Percentiles rank a stretch among this genome's conserved stretches.
phyloP scores from a whole-genome alignment of 2,329 filamentous ascomycete genomes.

The Aspergillus flavus region DNA sequence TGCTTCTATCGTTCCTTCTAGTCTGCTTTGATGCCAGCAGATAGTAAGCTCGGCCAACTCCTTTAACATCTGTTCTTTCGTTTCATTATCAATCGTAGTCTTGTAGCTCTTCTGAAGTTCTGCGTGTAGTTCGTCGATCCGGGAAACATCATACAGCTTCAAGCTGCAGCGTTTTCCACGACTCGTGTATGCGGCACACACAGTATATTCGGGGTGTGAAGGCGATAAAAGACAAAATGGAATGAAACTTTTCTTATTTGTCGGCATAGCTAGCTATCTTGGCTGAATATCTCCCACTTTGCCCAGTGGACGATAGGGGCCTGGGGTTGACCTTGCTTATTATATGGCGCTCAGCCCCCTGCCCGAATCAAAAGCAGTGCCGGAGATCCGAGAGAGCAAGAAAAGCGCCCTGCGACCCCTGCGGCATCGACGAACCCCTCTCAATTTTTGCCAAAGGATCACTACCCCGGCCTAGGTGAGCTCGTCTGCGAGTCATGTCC shows the following conservation, averaged over 20 bases:
- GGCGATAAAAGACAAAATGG: neutral
- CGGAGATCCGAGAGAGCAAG: neutral
- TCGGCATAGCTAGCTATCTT: neutral
- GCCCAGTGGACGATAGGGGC: neutral
- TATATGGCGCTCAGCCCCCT: neutral
- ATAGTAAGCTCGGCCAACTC: neutral
- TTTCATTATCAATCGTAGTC: neutral
- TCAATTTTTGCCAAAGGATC: neutral
- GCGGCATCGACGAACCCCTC: constrained; percentile 1
- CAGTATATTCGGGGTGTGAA: neutral
- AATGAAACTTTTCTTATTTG: neutral
- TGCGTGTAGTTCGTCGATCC: neutral
- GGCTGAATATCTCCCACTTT: neutral
- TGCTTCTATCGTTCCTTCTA: neutral
- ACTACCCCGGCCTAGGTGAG: neutral
- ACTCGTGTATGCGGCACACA: neutral
- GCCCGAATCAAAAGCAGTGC: neutral
- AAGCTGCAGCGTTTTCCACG: neutral
- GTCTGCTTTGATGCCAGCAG: neutral
- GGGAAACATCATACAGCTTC: no score
- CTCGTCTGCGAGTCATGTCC: neutral
- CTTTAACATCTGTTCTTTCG: neutral
- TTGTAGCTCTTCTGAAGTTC: neutral
- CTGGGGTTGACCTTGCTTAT: constrained; percentile 5
- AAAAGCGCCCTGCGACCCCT: neutral